Evolutionary conservation across 306 rosid genomes (phyloP).

Genomic region (Medicago ruthenica): DNA sequence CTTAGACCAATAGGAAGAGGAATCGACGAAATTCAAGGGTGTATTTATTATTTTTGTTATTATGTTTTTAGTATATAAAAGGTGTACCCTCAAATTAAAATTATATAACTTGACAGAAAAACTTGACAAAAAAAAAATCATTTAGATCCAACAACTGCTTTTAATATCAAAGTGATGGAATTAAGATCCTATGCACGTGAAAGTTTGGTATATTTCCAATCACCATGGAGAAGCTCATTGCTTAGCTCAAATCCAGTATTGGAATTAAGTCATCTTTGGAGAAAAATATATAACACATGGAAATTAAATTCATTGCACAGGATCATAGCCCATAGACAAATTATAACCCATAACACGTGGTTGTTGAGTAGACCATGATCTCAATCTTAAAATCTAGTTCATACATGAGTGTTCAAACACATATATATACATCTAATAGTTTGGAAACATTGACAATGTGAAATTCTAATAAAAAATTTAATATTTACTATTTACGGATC

Average conservation of each 20-base stretch:
- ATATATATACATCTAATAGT: too few species aligned
- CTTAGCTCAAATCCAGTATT: constrained; percentile 41
- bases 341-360: background rate
- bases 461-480: too few species aligned
- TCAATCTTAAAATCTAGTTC: too few species aligned
- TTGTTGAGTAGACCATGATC: too few species aligned
- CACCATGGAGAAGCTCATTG: constrained; percentile 36
- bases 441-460: too few species aligned
- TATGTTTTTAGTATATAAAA: constrained; percentile 10
- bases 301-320: constrained; percentile 25
- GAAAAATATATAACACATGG: background rate
- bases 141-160: background rate
- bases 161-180: constrained; percentile 2
- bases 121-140: too few species aligned
- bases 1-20: constrained; percentile 35
- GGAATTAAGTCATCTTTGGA: constrained; percentile 13
- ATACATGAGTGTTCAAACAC: too few species aligned
- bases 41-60: background rate
- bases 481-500: too few species aligned
- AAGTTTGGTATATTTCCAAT: constrained; percentile 39
- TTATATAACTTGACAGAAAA: too few species aligned
- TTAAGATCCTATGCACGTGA: constrained; percentile 25
- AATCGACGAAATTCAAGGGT: constrained; percentile 19
- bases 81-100: background rate
- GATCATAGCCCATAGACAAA: background rate